Evolutionary conservation across 169 alveolate genomes (phyloP).

Genomic region (Plasmodium cynomolgi): DNA sequence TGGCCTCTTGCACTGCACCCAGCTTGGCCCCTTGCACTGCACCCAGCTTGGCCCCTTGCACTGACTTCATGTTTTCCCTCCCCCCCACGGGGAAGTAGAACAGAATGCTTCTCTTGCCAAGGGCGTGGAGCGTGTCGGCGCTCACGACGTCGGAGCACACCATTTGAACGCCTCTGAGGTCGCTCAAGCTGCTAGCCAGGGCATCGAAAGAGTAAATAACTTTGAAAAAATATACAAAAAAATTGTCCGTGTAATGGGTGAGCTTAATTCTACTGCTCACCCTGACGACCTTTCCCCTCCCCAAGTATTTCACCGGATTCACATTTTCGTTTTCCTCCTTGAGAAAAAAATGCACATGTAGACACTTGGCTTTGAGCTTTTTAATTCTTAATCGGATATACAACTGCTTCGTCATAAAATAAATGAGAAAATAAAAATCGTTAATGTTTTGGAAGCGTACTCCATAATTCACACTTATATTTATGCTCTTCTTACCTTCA

Average conservation of each 20-base stretch:
- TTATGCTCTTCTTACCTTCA: conserved; percentile 38
- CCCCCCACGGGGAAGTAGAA: conserved; percentile 12
- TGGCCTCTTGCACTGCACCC: not conserved
- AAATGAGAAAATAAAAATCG: conserved; percentile 68
- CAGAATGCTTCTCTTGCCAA: conserved; percentile 35
- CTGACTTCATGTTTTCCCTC: not conserved
- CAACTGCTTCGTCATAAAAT: conserved; percentile 66
- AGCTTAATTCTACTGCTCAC: conserved; percentile 31
- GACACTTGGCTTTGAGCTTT: conserved; percentile 33
- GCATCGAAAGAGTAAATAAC: conserved; percentile 13
- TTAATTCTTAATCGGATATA: conserved; percentile 58
- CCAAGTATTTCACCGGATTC: conserved; percentile 32
- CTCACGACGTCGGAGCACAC: conserved; percentile 41
- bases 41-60: not conserved
- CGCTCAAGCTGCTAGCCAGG: conserved; percentile 12
- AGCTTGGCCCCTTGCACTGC: not conserved
- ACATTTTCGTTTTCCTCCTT: conserved; percentile 58
- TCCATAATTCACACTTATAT: conserved; percentile 60
- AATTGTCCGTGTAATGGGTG: conserved; percentile 35
- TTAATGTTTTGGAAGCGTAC: conserved; percentile 48
- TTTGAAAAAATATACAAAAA: conserved; percentile 67
- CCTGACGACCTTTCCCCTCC: conserved; percentile 39
- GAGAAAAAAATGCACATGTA: conserved; percentile 26
- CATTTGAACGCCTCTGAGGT: conserved; percentile 61
- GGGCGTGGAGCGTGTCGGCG: not conserved